A percentile compares a stretch with the other conserved stretches of the same genome.
These are phyloP conservation scores for Vitis cinerea DNA, from an alignment of 164 flowering plant species.

Conservation along the genomic window DNA sequence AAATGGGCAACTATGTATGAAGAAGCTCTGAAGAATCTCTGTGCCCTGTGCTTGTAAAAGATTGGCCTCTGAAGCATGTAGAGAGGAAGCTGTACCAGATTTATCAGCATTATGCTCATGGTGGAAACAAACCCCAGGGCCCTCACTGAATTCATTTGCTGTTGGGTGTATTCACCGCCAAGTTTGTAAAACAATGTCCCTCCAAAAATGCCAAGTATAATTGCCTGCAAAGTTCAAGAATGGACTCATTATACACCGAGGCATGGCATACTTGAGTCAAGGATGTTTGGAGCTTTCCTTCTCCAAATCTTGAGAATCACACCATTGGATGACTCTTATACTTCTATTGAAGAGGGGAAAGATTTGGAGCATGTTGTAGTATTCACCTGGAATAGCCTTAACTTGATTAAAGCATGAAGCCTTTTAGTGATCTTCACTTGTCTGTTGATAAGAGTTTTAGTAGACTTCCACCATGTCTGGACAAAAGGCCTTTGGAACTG, in stretches of 20 bases:
- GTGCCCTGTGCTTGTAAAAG: conserved; percentile 34
- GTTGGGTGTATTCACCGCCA: conserved; percentile 26
- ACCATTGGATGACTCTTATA: background rate
- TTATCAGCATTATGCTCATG: conserved; percentile 34
- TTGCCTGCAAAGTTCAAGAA: conserved; percentile 20
- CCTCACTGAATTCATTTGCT: conserved; percentile 24
- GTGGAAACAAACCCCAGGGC: conserved; percentile 32
- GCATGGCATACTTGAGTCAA: too few species aligned
- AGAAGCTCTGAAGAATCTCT: conserved; percentile 32
- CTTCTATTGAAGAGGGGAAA: background rate
- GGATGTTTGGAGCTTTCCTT: too few species aligned
- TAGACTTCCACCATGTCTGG: conserved; percentile 34
- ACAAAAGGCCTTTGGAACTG: conserved; percentile 33
- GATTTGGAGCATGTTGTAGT: background rate
- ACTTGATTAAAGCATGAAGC: conserved; percentile 27
- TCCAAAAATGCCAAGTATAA: conserved; percentile 21
- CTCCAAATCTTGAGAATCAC: too few species aligned
- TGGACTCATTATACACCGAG: too few species aligned
- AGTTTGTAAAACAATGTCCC: conserved; percentile 32
- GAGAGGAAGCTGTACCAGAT: conserved; percentile 31
- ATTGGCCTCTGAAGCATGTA: conserved; percentile 33
- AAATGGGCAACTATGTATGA: conserved; percentile 25
- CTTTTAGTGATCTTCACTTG: conserved; percentile 27
- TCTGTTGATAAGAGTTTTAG: conserved; percentile 26
- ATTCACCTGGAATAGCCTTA: conserved; percentile 27